A percentile compares a stretch with the other conserved stretches of the same genome.
Evolutionary conservation across 2,329 filamentous ascomycete genomes (phyloP).

Genomic region (Colletotrichum costaricense): DNA sequence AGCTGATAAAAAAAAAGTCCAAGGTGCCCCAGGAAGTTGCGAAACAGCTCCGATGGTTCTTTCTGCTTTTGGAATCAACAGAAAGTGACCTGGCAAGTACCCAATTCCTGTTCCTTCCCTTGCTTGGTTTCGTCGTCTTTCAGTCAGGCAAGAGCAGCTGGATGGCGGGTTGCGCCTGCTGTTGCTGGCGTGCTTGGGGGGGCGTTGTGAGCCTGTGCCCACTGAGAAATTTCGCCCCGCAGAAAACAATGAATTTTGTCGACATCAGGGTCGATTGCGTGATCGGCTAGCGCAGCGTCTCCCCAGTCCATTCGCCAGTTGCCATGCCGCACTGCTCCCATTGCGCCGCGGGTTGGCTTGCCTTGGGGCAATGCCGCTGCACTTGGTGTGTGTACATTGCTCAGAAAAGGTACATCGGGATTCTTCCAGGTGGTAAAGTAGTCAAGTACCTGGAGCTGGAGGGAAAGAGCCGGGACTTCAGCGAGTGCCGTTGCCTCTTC

Average conservation of each 20-base stretch:
- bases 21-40: neutral
- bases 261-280: slow-evolving; percentile 46
- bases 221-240: slow-evolving; percentile 31
- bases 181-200: neutral
- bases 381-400: neutral
- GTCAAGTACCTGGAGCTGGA: too few species aligned
- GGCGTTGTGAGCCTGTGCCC: slow-evolving; percentile 12
- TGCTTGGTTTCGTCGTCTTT: slow-evolving; percentile 16
- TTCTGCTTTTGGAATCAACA: slow-evolving; percentile 27
- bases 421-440: neutral
- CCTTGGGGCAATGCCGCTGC: neutral
- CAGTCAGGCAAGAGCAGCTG: slow-evolving; percentile 2
- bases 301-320: slow-evolving; percentile 33
- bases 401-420: neutral
- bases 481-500: neutral
- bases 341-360: slow-evolving; percentile 18
- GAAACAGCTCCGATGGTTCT: slow-evolving; percentile 23
- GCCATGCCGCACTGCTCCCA: slow-evolving; percentile 25
- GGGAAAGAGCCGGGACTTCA: neutral
- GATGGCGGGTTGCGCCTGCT: slow-evolving; percentile 7
- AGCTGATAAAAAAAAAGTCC: slow-evolving; percentile 8
- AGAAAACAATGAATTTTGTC: slow-evolving; percentile 37
- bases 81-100: too few species aligned
- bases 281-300: slow-evolving; percentile 45
- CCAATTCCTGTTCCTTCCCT: slow-evolving; percentile 6